Evolutionary conservation across 106 monocot genomes (phyloP), one percentile per base, ranked within the genome.

Genomic region (Apostasia ramifera): DNA sequence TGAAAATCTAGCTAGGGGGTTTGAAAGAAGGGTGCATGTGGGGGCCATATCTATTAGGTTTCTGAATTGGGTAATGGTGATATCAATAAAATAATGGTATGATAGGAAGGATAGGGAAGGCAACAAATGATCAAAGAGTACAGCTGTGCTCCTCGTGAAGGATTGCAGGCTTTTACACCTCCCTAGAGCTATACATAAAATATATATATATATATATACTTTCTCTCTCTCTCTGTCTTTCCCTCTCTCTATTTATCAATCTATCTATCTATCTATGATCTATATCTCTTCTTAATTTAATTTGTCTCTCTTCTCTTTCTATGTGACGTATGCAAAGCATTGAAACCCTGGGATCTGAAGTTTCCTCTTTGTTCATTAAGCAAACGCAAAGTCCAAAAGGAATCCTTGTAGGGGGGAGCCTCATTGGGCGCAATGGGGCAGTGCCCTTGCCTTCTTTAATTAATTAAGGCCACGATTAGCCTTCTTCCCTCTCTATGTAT

Each of bases 121-220:
- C 66, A 79, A 67, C 70, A 74, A 78, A 81, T 85, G 74, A 78
- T 67, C 70, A 70, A 82, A 78, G 48, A 60, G 55, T 74, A 85
- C 85, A 82, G 85, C 79, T 81, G 82, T 72, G 52, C 66, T 52
- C 79, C 86, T 86, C 86, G 86, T 86, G 86, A 86, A 80, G 70
- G 47, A 73, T 73, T 82, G 82, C 86, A 82, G 82, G 73, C 86
- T 82, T 82, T 82, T 68, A 57, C 79, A 82, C 79, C 82, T 79
- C 82, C 82, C 82, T 77, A 86, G 75, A 79, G 26, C 41, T 62
- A 50, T 44, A 48, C 39, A 68, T 38, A 39, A 39, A 26, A 26
- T 26, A 26, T 26, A 26, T 26, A 26, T 26, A 26, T 26, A 26
- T 26, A 26, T 26, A 10, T 38, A 53, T 2, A 8, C 6, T 38